A percentile compares a stretch with the other conserved stretches of the same genome.
Conservation (phyloP, 2,329 filamentous ascomycete species). For the Sarocladiaceae sp. region DNA sequence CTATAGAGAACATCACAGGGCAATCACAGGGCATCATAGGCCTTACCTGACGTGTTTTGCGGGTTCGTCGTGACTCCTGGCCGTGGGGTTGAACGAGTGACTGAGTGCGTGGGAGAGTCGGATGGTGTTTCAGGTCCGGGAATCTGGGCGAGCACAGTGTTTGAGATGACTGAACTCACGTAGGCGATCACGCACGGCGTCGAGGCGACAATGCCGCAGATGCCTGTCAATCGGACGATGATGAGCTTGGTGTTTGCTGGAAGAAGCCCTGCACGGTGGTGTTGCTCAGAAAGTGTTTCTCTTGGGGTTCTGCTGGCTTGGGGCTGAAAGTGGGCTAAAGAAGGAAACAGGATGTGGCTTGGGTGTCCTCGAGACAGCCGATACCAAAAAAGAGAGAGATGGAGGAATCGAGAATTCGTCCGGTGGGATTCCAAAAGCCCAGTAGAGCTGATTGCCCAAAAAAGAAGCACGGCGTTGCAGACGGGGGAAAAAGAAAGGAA, state of each 20-base stretch:
- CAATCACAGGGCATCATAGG: not conserved
- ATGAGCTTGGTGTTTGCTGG: slow-evolving; percentile 1
- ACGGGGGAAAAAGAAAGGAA: not conserved
- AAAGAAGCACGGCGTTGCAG: not conserved
- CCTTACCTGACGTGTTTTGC: slow-evolving; percentile 1
- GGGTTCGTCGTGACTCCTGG: not conserved
- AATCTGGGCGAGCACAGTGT: not conserved
- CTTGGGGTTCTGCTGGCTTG: not conserved
- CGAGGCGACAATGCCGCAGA: slow-evolving; percentile 5
- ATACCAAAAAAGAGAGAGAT: not conserved
- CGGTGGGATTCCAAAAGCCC: not conserved
- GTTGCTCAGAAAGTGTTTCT: not conserved
- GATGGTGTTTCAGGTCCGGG: slow-evolving; percentile 5
- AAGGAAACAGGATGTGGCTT: slow-evolving; percentile 3
- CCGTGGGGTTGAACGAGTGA: not conserved
- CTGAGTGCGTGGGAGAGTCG: not conserved
- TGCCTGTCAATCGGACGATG: not conserved
- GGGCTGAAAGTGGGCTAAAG: not conserved
- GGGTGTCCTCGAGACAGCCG: slow-evolving; percentile 5
- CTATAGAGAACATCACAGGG: not conserved
- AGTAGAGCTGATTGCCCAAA: not conserved
- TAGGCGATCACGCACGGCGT: slow-evolving; percentile 5
- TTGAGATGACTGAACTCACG: slow-evolving; percentile 6
- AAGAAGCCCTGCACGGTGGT: too few species aligned
- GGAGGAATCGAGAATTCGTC: not conserved